Evolutionary conservation across 2,329 filamentous ascomycete genomes (phyloP).

Genomic region (Camillea tinctor): DNA sequence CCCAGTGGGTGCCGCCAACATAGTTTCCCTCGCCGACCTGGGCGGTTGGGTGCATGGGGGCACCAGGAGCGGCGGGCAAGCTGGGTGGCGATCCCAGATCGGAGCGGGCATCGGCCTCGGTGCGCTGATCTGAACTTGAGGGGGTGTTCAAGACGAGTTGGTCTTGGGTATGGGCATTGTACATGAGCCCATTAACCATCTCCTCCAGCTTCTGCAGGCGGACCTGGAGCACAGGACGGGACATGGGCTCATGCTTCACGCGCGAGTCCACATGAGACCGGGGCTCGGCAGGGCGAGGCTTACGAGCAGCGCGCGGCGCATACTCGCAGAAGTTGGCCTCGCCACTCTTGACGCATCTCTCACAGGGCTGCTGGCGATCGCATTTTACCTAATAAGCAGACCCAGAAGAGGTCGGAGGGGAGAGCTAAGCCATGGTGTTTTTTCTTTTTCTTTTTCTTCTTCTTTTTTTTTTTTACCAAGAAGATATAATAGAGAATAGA

Average conservation of each 20-base stretch:
- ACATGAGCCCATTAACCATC: slow-evolving; percentile 34
- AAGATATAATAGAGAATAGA: too few species aligned
- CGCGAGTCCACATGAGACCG: slow-evolving; percentile 29
- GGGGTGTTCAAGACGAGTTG: slow-evolving; percentile 26
- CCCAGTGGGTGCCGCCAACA: slow-evolving; percentile 36
- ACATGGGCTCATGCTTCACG: slow-evolving; percentile 27
- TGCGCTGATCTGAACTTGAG: slow-evolving; percentile 30
- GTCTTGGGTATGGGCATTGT: slow-evolving; percentile 18
- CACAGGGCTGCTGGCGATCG: slow-evolving; percentile 40
- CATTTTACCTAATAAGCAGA: slow-evolving; percentile 34
- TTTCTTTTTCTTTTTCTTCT: too few species aligned
- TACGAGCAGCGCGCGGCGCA: slow-evolving; percentile 35
- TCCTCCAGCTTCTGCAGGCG: slow-evolving; percentile 38
- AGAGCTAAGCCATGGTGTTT: not conserved
- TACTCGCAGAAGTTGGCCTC: slow-evolving; percentile 37
- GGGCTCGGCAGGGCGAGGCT: slow-evolving; percentile 30
- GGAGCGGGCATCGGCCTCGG: slow-evolving; percentile 28
- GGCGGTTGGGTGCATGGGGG: slow-evolving; percentile 17
- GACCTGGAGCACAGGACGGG: slow-evolving; percentile 33
- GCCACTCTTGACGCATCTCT: slow-evolving; percentile 38
- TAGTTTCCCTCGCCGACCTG: slow-evolving; percentile 29
- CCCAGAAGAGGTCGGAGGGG: slow-evolving; percentile 4
- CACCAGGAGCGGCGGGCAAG: slow-evolving; percentile 17
- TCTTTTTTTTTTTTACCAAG: too few species aligned
- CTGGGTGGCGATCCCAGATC: slow-evolving; percentile 31